Base-by-base conservation (phyloP, 2,329 filamentous ascomycete genomes). In the Bipolaris gigantea region DNA sequence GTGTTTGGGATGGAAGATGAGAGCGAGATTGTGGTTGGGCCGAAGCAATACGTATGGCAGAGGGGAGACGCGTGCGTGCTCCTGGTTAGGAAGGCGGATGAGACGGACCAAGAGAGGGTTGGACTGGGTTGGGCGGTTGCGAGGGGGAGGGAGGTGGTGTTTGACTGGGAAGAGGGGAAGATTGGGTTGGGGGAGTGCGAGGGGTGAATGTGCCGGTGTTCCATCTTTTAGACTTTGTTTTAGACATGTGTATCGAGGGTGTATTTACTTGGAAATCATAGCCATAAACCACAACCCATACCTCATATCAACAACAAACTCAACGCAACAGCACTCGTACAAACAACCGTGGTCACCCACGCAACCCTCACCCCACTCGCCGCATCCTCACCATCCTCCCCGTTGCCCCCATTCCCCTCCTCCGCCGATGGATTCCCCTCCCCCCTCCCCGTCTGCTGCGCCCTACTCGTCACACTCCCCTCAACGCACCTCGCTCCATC, bases 401-500 rank as follows among this genome's bases (percentile, higher is more conserved):
- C 53, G 5, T 55, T 55, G 23, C 23, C 49, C 8, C 21, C 47
- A 25, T 46, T 50, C 5, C 58, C 56, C 16, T 47, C 50, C 18
- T 45, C 50, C 4, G 50, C 48, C 2, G 55, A 54, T 4, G 69
- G 63, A 50, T 66, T 70, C 5, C 50, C 57, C 4, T 62, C 57
- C 4, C 70, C 70, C 35, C 53, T 48, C 0, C 70, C 69, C 13
- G 56, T 59, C 61, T 73, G 70, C 56, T 47, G 50, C 38, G 71
- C 63, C 44, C 56, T 50, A 9, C 25, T 66, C 16, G 67, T 69
- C 18, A 70, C 61, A 50, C 63, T 68, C 0, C 72, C 72, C 2
- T 38, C 25, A 2, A 74, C 64, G 59, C 71, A 73, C 11, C 50
- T 58, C 5, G 43, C 56, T 44, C 65, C 64, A 50, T 73, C 63